phyloP scores from a whole-genome alignment of 1,284 basidiomycete species.

The Sanghuangporus sanghuang region DNA sequence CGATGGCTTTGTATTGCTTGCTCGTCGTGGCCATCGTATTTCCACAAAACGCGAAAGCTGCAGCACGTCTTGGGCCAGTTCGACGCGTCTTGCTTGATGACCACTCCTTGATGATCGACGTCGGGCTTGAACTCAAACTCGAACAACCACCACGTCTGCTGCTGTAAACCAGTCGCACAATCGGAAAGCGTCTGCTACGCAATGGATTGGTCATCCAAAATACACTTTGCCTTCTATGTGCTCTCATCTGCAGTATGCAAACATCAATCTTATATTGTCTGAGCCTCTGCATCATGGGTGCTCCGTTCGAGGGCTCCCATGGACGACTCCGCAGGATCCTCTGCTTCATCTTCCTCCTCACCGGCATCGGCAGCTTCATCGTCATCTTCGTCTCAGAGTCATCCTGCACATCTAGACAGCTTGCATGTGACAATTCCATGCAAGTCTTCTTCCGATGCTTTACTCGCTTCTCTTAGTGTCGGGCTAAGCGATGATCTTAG shows the following conservation, averaged over 20 bases:
- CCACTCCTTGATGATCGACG: no score
- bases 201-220: not conserved
- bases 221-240: not conserved
- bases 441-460: not conserved
- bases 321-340: slow-evolving; percentile 1
- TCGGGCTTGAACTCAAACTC: not conserved
- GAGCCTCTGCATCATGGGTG: not conserved
- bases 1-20: slow-evolving; percentile 79
- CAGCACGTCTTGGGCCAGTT: no score
- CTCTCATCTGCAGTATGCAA: not conserved
- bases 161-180: not conserved
- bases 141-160: not conserved
- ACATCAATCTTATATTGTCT: not conserved
- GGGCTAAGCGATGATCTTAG: not conserved
- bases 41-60: not conserved
- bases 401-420: not conserved
- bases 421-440: not conserved
- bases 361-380: not conserved
- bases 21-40: slow-evolving; percentile 53
- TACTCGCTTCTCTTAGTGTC: not conserved
- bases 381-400: not conserved
- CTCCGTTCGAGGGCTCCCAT: not conserved
- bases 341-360: not conserved
- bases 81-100: no score
- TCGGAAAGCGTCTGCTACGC: not conserved